Conservation (phyloP, 306 rosid species). For the Sicyos baderoa region DNA sequence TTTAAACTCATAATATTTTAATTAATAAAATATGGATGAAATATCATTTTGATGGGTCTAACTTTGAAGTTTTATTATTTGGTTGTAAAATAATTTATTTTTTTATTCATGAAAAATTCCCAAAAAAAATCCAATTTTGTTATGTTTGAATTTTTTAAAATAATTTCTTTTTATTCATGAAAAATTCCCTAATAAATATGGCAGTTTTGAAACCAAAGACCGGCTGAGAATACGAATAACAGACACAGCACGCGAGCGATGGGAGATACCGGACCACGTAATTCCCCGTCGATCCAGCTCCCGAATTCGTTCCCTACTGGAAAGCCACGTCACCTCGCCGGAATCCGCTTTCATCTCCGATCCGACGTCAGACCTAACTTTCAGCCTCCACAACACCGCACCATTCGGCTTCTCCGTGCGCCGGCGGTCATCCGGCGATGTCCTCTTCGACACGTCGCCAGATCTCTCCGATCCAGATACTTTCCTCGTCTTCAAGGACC, state of each 20-base stretch:
- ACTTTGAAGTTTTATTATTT: too few species aligned
- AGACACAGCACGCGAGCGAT: conserved; percentile 41
- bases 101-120: too few species aligned
- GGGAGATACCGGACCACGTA: conserved; percentile 62
- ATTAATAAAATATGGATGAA: too few species aligned
- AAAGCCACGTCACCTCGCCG: neutral
- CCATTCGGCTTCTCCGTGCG: conserved; percentile 63
- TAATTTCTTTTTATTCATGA: too few species aligned
- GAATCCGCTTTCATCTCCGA: conserved; percentile 16
- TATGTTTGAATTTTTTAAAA: too few species aligned
- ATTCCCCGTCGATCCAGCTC: conserved; percentile 32
- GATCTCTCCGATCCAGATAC: conserved; percentile 30
- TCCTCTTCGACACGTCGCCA: conserved; percentile 45
- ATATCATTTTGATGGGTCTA: too few species aligned
- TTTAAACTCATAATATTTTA: too few species aligned
- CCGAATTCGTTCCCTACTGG: conserved; percentile 14
- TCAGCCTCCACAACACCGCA: conserved; percentile 51
- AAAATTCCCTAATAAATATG: too few species aligned
- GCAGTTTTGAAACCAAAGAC: conserved; percentile 48
- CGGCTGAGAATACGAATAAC: conserved; percentile 50
- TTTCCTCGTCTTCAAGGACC: conserved; percentile 57
- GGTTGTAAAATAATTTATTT: too few species aligned
- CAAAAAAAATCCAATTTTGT: too few species aligned
- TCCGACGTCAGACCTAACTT: conserved; percentile 50
- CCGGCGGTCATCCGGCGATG: conserved; percentile 53